These are phyloP conservation scores for Emergomyces orientalis DNA, from an alignment of 2,329 filamentous ascomycete species.

Conservation along the genomic window DNA sequence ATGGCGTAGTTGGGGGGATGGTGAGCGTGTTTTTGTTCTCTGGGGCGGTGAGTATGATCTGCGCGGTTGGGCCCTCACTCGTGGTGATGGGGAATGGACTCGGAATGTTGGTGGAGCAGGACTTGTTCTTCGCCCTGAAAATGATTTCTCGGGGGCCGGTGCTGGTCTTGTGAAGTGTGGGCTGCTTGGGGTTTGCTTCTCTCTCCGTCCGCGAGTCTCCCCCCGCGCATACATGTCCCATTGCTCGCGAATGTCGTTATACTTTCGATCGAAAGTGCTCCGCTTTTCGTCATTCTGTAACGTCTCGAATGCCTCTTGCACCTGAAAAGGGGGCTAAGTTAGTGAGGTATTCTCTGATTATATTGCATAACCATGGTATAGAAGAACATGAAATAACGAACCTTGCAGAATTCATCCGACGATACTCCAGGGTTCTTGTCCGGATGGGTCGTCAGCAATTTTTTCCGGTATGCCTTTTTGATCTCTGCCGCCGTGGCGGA, in stretches of 20 bases:
- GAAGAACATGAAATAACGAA: neutral
- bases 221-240: neutral
- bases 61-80: neutral
- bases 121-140: neutral
- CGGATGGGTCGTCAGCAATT: conserved; percentile 12
- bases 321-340: neutral
- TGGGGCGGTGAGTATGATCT: neutral
- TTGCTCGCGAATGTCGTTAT: neutral
- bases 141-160: neutral
- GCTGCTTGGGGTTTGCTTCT: neutral
- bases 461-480: conserved; percentile 12
- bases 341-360: neutral
- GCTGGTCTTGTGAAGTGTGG: neutral
- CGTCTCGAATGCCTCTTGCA: conserved; percentile 3
- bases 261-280: neutral
- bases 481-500: conserved; percentile 11
- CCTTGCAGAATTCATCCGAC: conserved; percentile 1
- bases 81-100: neutral
- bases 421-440: conserved; percentile 12
- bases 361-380: neutral
- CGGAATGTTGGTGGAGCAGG: neutral
- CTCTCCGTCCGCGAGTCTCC: neutral
- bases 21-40: neutral
- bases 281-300: conserved; percentile 1
- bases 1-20: neutral